phyloP scores from a whole-genome alignment of 164 flowering plant genomes.

The Paratinospora sagittata region DNA sequence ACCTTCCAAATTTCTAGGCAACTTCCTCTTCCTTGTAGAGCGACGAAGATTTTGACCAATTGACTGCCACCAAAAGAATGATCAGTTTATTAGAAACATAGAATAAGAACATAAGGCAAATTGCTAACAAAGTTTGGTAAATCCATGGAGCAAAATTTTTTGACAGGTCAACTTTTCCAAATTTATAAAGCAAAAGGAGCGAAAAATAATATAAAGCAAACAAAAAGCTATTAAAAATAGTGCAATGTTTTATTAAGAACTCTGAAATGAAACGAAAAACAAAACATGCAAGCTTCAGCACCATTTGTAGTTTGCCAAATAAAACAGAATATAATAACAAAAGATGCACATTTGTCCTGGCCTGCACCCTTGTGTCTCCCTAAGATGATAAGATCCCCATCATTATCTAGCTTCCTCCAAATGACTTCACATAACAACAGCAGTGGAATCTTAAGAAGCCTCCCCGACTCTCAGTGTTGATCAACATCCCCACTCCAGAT shows the following conservation, averaged over 20 bases:
- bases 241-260: neutral
- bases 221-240: neutral
- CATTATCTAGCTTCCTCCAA: too few species aligned
- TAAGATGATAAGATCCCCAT: too few species aligned
- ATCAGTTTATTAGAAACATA: neutral
- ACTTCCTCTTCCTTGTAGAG: conserved; percentile 85
- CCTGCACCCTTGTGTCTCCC: too few species aligned
- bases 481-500: too few species aligned
- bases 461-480: too few species aligned
- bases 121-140: neutral
- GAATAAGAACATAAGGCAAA: neutral
- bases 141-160: neutral
- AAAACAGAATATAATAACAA: too few species aligned
- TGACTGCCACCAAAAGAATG: conserved; percentile 39
- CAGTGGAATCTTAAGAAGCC: too few species aligned
- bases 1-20: conserved; percentile 52
- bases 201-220: neutral
- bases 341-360: too few species aligned
- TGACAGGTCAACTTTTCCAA: neutral
- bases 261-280: too few species aligned
- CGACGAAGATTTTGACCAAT: conserved; percentile 70
- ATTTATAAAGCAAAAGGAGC: neutral
- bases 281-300: too few species aligned
- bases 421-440: too few species aligned
- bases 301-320: too few species aligned